Evolutionary conservation across 1,284 basidiomycete species (phyloP).

Genomic region (Cryptococcus sp.): DNA sequence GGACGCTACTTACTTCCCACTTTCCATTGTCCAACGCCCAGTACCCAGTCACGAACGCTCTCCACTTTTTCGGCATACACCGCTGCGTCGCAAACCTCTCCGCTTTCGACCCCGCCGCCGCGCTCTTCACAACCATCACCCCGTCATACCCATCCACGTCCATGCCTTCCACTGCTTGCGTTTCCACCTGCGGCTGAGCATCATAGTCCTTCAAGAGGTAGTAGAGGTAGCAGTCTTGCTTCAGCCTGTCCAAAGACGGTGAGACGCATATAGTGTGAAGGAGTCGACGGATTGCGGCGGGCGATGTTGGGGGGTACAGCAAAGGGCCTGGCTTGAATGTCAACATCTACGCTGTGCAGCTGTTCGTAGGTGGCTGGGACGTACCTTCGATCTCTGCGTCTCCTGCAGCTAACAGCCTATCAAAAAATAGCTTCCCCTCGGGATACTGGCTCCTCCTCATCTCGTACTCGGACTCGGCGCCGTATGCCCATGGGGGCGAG

Average conservation of each 20-base stretch:
- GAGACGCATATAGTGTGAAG: conserved; percentile 29
- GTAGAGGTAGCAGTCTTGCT: conserved; percentile 44
- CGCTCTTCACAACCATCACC: conserved; percentile 3
- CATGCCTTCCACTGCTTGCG: conserved; percentile 9
- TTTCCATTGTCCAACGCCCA: conserved; percentile 40
- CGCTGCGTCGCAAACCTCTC: conserved; percentile 31
- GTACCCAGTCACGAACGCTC: conserved; percentile 42
- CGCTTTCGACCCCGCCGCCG: conserved; percentile 9
- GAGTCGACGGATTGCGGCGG: conserved; percentile 33
- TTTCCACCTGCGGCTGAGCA: neutral
- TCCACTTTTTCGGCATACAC: conserved; percentile 40
- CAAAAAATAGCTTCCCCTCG: conserved; percentile 35
- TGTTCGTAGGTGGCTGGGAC: conserved; percentile 3
- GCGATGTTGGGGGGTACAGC: conserved; percentile 40
- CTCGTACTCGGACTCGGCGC: conserved; percentile 10
- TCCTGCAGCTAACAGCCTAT: conserved; percentile 34
- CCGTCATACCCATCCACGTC: conserved; percentile 19
- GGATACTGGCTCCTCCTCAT: conserved; percentile 21
- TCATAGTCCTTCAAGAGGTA: conserved; percentile 41
- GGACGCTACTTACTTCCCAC: conserved; percentile 32
- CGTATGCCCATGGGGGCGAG: conserved; percentile 27
- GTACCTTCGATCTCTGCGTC: conserved; percentile 31
- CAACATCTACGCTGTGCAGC: neutral
- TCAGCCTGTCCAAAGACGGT: conserved; percentile 31
- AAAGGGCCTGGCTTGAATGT: conserved; percentile 17